phyloP scores from a whole-genome alignment of 768 basidiomycete genomes.

The Amanita fuliginea region DNA sequence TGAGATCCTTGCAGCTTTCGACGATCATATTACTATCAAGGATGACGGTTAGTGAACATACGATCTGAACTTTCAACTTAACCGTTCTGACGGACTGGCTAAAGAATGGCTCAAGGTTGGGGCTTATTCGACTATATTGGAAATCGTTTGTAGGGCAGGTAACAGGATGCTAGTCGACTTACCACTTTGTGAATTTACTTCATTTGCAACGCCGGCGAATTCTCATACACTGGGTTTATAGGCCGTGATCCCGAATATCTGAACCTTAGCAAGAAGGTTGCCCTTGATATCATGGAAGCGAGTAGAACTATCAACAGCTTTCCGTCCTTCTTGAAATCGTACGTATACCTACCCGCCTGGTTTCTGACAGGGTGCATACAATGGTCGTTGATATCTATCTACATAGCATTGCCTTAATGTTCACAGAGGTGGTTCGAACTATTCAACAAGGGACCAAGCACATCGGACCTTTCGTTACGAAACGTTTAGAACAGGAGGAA shows the following conservation, averaged over 20 bases:
- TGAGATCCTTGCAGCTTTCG: constrained; percentile 14
- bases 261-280: constrained; percentile 10
- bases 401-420: constrained; percentile 11
- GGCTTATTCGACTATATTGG: constrained; percentile 9
- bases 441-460: constrained; percentile 11
- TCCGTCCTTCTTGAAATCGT: constrained; percentile 16
- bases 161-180: constrained; percentile 17
- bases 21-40: constrained; percentile 9
- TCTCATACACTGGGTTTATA: background rate
- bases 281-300: constrained; percentile 9
- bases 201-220: too few species aligned
- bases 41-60: background rate
- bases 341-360: background rate
- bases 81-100: background rate
- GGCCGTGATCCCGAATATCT: constrained; percentile 15
- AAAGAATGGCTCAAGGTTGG: constrained; percentile 10
- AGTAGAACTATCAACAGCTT: constrained; percentile 14
- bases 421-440: constrained; percentile 7
- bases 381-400: background rate
- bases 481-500: constrained; percentile 14
- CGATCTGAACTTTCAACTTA: too few species aligned
- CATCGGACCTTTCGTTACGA: constrained; percentile 18
- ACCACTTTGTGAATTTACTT: constrained; percentile 13
- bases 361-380: background rate
- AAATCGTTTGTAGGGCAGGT: constrained; percentile 13